A percentile compares a stretch with the other conserved stretches of the same genome.
Evolutionary conservation across 345 rosid species (phyloP).

Genomic region (Reutealis trisperma): DNA sequence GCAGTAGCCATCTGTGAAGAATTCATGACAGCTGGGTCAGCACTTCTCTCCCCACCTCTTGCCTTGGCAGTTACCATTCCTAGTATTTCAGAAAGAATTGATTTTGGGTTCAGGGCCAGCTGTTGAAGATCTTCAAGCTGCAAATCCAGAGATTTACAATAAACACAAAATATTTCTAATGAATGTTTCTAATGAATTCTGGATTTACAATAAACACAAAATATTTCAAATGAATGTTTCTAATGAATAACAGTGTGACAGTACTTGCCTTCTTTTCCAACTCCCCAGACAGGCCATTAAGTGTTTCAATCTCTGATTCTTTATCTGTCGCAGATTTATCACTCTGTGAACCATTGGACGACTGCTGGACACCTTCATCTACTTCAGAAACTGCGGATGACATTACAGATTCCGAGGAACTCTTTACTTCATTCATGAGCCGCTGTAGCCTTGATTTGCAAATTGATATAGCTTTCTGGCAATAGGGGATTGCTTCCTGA

Average conservation of each 20-base stretch:
- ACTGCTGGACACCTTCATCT: conserved; percentile 54
- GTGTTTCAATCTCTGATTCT: conserved; percentile 72
- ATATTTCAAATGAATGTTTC: background rate
- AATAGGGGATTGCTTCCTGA: conserved; percentile 75
- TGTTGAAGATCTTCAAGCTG: conserved; percentile 96
- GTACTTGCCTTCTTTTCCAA: conserved; percentile 81
- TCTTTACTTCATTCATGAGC: conserved; percentile 57
- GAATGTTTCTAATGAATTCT: background rate
- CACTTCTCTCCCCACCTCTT: conserved; percentile 41
- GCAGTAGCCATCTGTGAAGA: conserved; percentile 63
- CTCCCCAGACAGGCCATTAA: conserved; percentile 67
- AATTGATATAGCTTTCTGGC: conserved; percentile 73
- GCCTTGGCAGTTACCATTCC: conserved; percentile 60
- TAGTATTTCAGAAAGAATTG: conserved; percentile 70
- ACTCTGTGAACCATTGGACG: conserved; percentile 50
- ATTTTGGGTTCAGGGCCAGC: conserved; percentile 58
- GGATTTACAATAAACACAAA: conserved; percentile 14
- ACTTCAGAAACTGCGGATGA: conserved; percentile 54
- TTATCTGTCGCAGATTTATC: conserved; percentile 51
- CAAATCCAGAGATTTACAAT: conserved; percentile 23
- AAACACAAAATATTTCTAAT: conserved; percentile 6
- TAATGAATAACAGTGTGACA: background rate
- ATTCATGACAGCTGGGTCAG: conserved; percentile 41
- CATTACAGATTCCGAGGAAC: conserved; percentile 45
- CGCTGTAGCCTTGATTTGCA: conserved; percentile 71